phyloP scores from a whole-genome alignment of 306 rosid species.

The Elaeagnus macrophylla region DNA sequence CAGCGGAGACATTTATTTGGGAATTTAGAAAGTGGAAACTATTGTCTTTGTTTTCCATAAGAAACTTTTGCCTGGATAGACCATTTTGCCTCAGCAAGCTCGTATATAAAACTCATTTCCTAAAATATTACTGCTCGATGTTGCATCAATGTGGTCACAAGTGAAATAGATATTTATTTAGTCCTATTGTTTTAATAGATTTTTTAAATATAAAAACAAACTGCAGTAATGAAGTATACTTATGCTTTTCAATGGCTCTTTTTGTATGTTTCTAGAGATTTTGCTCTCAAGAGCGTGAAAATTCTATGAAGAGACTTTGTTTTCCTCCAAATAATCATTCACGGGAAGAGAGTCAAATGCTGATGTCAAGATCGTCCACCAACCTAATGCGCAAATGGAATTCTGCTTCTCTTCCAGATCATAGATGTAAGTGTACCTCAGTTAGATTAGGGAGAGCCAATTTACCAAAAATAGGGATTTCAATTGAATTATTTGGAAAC shows the following conservation, averaged over 20 bases:
- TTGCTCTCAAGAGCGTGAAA: conserved; percentile 77
- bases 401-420: conserved; percentile 43
- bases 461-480: not conserved
- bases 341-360: conserved; percentile 72
- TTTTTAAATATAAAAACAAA: too few relatives aligned
- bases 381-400: conserved; percentile 64
- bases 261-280: conserved; percentile 41
- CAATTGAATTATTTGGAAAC: conserved; percentile 3
- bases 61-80: too few relatives aligned
- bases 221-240: too few relatives aligned
- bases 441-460: not conserved
- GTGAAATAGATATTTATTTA: too few relatives aligned
- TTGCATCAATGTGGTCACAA: too few relatives aligned
- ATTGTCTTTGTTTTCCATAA: too few relatives aligned
- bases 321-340: conserved; percentile 48
- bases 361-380: conserved; percentile 59
- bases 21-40: too few relatives aligned
- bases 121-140: too few relatives aligned
- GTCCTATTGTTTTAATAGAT: too few relatives aligned
- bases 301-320: conserved; percentile 51
- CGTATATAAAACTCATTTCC: too few relatives aligned
- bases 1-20: too few relatives aligned
- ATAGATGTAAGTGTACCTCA: conserved; percentile 47
- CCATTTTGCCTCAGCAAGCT: too few relatives aligned
- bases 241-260: conserved; percentile 14